Evolutionary conservation across 345 rosid species (phyloP), one percentile per base, ranked within the genome.

Genomic region (Populus nigra): DNA sequence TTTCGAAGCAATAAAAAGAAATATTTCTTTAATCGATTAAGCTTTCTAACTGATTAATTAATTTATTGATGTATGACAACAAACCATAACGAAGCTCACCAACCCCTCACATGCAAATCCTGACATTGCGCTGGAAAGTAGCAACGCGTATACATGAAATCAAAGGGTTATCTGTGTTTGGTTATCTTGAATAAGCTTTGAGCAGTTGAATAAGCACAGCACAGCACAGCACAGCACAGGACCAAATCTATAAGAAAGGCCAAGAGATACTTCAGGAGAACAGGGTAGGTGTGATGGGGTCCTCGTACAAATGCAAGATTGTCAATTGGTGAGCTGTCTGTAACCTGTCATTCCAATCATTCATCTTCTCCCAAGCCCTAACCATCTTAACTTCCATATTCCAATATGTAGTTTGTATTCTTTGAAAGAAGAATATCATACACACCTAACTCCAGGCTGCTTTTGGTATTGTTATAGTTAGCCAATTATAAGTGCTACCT

Each of bases 41-140:
- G 36, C 36, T 33, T 33, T 33, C 36, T 33, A 33, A 33, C 36
- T 33, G 23, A 10, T 62, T 39, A 23, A 41, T 43, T 43, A 63
- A 27, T 41, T 12, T 18, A 62, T 39, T 31, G 33, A 23, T 70
- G 76, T 31, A 23, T 61, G 62, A 77, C 50, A 62, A 29, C 70
- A 13, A 23, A 31, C 45, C 22, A 63, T 5, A 65, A 43, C 12
- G 47, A 27, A 74, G 50, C n/a, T 66, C 75, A 25, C 81, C 78
- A 71, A 41, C 76, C 27, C 73, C 80, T 73, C 80, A 81, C 87
- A 76, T 78, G 86, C 84, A 25, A 77, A 76, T 20, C 71, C 77
- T 70, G 36, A 3, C 8, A 16, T 67, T 47, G 66, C 78, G 80
- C 39, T 57, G 65, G 53, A 29, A 41, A 68, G 33, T 27, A 31